A percentile compares a stretch with the other conserved stretches of the same genome.
Conservation (phyloP, 176 grass and related monocot species). For the Puya raimondii region DNA sequence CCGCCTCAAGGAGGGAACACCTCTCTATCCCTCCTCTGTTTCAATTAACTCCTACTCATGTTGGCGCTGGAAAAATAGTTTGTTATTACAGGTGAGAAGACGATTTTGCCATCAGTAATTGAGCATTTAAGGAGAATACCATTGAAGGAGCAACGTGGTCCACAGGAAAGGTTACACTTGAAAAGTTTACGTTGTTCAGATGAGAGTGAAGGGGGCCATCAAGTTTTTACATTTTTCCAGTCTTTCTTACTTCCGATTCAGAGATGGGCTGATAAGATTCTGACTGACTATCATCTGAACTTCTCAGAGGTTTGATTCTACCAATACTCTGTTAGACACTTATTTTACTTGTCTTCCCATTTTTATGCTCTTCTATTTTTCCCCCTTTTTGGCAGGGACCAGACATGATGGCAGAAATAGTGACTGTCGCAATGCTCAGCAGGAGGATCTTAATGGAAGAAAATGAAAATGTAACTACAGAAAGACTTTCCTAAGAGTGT, state of each 20-base stretch:
- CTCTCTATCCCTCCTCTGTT: too few relatives aligned
- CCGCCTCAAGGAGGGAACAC: too few relatives aligned
- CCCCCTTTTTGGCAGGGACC: slow-evolving; percentile 44
- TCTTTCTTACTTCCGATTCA: slow-evolving; percentile 83
- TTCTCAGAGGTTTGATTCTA: slow-evolving; percentile 72
- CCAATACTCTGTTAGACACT: neutral
- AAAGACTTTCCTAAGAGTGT: neutral
- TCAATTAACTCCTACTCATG: slow-evolving; percentile 10
- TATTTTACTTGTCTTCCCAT: slow-evolving; percentile 1
- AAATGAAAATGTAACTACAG: slow-evolving; percentile 40
- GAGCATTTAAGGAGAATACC: slow-evolving; percentile 89
- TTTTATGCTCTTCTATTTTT: slow-evolving; percentile 10
- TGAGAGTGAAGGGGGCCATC: slow-evolving; percentile 53
- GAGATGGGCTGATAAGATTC: slow-evolving; percentile 90
- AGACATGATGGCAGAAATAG: slow-evolving; percentile 60
- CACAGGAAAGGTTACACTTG: slow-evolving; percentile 87
- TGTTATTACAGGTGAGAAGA: slow-evolving; percentile 82
- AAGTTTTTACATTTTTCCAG: slow-evolving; percentile 87
- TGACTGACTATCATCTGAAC: slow-evolving; percentile 84
- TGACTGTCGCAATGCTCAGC: slow-evolving; percentile 75
- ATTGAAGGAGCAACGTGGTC: slow-evolving; percentile 85
- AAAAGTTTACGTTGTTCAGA: slow-evolving; percentile 74
- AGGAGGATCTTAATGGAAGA: slow-evolving; percentile 85
- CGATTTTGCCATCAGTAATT: slow-evolving; percentile 67
- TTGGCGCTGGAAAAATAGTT: slow-evolving; percentile 49